Evolutionary conservation across 192 early-diverging fungal genomes (phyloP), one percentile per base, ranked within the genome.

Genomic region (Neocallimastix lanati): DNA sequence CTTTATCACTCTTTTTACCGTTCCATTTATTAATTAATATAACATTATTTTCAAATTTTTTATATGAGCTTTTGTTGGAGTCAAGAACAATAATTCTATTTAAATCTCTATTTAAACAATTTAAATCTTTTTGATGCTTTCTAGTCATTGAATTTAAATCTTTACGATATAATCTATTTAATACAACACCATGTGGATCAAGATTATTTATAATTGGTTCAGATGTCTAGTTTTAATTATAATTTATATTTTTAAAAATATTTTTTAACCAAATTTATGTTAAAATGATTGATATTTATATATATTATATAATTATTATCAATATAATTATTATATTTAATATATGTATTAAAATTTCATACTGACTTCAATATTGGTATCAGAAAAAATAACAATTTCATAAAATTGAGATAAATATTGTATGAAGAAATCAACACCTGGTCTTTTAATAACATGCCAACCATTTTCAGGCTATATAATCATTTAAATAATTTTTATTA

Each of bases 371-470:
- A 90, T 86, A 16, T 90, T 92, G 81, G 95, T 93, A 76, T 90
- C 94, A 28, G 98, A 96, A 82, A 95, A 99, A n/a, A 99, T 91
- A 28, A 99, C 97, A 77, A 98, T 90, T 87, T 99, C 98, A 85
- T 90, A 99, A 85, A 94, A 93, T 82, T 93, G 92, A 79, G 91
- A 89, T 81, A 98, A 85, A 84, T 96, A 95, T 78, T 93, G 90
- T 27, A 99, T 82, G 83, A 99, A 97, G 82, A 97, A 93, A 78
- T 99, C 97, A 37, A 96, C 90, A 76, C 95, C 97, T 16, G 98
- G 97, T 76, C 98, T 91, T 82, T 95, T 96, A 67, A 96, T 96
- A 77, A 93, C 92, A 78, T 96, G 91, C 98, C 98, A 99, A 28
- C 98, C 98, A 79, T 94, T 87, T 81, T 96, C 92, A 87, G 94